Percentiles rank a stretch among this genome's conserved stretches.
Evolutionary conservation across 2,329 filamentous ascomycete species (phyloP).

Genomic region (Penicillium hordei): DNA sequence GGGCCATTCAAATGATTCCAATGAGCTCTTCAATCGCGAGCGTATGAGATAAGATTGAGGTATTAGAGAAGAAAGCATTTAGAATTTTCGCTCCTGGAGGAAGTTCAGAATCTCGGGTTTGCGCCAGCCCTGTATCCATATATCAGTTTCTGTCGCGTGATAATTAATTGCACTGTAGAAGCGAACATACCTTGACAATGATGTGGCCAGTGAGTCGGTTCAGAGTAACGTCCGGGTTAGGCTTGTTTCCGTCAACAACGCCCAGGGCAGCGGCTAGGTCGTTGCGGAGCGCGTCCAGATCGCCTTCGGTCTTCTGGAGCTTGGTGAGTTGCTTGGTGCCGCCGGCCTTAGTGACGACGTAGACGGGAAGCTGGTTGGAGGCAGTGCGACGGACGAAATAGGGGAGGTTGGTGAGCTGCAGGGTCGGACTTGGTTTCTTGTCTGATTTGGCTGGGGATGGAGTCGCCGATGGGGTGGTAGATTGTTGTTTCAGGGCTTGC

Average conservation of each 20-base stretch:
- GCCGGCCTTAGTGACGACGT: constrained; percentile 69
- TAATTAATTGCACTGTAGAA: not conserved
- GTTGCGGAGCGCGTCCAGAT: constrained; percentile 61
- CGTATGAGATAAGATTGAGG: not conserved
- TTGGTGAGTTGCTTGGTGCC: constrained; percentile 73
- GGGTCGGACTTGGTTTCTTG: constrained; percentile 16
- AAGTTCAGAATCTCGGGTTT: constrained; percentile 52
- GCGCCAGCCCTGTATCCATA: constrained; percentile 47
- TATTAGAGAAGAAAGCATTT: constrained; percentile 16
- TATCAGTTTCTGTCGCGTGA: constrained; percentile 12
- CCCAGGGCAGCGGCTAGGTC: constrained; percentile 63
- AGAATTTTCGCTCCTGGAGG: constrained; percentile 49
- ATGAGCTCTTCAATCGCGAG: constrained; percentile 5
- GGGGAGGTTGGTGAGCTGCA: constrained; percentile 50
- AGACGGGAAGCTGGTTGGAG: constrained; percentile 72
- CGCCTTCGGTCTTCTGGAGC: constrained; percentile 77
- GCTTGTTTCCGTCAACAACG: constrained; percentile 50
- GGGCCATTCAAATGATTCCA: not conserved
- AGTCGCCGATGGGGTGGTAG: constrained; percentile 34
- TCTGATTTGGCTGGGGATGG: constrained; percentile 16
- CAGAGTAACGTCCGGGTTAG: constrained; percentile 46
- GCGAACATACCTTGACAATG: constrained; percentile 62
- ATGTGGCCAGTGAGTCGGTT: constrained; percentile 70
- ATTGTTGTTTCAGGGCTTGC: constrained; percentile 34
- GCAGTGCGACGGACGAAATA: constrained; percentile 73